Percentiles rank a stretch among this genome's conserved stretches.
Conservation (phyloP, 176 grass and related monocot genomes). For the Eragrostis nindensis region DNA sequence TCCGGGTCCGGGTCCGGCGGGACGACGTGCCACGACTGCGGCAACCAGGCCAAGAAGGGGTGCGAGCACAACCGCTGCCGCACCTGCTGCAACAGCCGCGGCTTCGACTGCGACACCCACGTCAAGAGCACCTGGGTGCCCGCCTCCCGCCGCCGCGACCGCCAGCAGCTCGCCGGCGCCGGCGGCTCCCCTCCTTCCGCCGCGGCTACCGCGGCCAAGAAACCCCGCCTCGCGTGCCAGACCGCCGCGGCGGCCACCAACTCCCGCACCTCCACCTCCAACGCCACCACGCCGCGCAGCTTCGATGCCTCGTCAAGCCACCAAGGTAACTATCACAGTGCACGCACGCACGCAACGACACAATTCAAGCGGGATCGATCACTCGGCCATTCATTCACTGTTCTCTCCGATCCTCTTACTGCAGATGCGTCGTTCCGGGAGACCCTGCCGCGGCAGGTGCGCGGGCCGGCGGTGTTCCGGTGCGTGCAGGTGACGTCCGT, state of each 20-base stretch:
- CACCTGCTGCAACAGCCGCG: slow-evolving; percentile 90
- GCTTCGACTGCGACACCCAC: slow-evolving; percentile 78
- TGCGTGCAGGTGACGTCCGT: slow-evolving; percentile 89
- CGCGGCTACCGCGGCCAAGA: slow-evolving; percentile 43
- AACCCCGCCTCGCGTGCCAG: slow-evolving; percentile 67
- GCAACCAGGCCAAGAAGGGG: slow-evolving; percentile 94
- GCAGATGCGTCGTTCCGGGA: slow-evolving; percentile 69
- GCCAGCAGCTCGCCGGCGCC: slow-evolving; percentile 41
- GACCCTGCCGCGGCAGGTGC: slow-evolving; percentile 78
- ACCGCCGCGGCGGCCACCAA: slow-evolving; percentile 52
- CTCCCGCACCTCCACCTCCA: slow-evolving; percentile 75
- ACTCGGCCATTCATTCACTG: neutral
- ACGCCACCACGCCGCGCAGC: slow-evolving; percentile 82
- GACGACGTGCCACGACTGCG: slow-evolving; percentile 79
- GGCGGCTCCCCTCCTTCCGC: slow-evolving; percentile 9
- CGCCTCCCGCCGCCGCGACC: slow-evolving; percentile 68
- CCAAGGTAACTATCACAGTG: slow-evolving; percentile 54
- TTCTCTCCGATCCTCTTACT: too few relatives aligned
- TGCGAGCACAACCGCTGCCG: slow-evolving; percentile 73
- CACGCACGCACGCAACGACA: neutral
- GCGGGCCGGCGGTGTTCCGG: slow-evolving; percentile 85
- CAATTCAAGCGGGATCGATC: neutral
- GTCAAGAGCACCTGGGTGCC: slow-evolving; percentile 94
- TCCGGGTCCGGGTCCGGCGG: neutral
- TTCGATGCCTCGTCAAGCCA: slow-evolving; percentile 88